Percentiles rank a stretch among this genome's conserved stretches.
Evolutionary conservation across 495 filamentous ascomycete genomes (phyloP).

Genomic region (Penicillium maclennaniae): DNA sequence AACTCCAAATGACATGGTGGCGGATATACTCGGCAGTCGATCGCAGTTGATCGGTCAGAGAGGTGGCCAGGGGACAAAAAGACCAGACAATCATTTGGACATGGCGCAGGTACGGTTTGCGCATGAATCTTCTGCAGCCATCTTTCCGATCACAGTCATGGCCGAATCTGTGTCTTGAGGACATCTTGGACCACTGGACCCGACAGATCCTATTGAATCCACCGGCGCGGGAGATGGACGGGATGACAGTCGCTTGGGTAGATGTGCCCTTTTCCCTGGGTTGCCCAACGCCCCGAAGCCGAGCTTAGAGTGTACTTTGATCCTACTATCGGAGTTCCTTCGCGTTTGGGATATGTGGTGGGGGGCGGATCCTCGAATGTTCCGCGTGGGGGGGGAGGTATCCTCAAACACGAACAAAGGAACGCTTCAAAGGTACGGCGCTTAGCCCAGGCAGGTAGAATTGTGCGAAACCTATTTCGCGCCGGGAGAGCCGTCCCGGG

Average conservation of each 20-base stretch:
- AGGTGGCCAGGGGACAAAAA: neutral
- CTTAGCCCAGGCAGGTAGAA: constrained; percentile 15
- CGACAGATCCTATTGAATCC: constrained; percentile 8
- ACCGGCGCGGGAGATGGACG: constrained; percentile 23
- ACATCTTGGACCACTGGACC: neutral
- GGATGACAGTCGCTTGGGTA: constrained; percentile 24
- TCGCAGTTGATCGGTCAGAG: neutral
- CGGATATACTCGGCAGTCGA: neutral
- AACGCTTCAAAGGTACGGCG: constrained; percentile 19
- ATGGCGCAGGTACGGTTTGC: constrained; percentile 6
- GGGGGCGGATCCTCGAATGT: too few relatives aligned
- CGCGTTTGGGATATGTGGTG: neutral
- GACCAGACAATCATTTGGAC: constrained; percentile 3
- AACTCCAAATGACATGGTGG: neutral
- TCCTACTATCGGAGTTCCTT: neutral
- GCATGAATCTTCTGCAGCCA: constrained; percentile 7
- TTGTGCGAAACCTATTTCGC: constrained; percentile 1
- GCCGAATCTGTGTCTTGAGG: too few relatives aligned
- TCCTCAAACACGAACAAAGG: neutral
- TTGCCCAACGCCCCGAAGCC: neutral
- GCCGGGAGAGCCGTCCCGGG: too few relatives aligned
- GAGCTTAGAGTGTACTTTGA: neutral
- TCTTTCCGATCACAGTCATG: neutral
- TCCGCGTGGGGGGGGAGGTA: too few relatives aligned
- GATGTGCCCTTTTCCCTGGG: constrained; percentile 19